Conservation (phyloP, 2,329 filamentous ascomycete species). For the Exophiala viscosa region DNA sequence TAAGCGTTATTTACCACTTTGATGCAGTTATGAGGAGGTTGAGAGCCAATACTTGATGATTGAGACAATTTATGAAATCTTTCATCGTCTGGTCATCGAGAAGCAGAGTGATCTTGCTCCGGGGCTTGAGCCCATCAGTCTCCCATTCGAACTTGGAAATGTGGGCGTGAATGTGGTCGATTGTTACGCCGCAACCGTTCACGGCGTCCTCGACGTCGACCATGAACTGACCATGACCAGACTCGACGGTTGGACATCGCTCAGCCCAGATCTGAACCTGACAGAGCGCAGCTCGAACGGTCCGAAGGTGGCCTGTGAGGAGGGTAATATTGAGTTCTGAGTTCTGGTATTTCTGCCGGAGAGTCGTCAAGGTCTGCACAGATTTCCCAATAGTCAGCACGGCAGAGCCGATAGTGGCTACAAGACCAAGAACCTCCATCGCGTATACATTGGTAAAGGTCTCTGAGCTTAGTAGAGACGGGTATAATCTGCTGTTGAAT, state of each 20-base stretch:
- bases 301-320: slow-evolving; percentile 23
- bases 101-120: slow-evolving; percentile 20
- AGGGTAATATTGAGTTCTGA: slow-evolving; percentile 23
- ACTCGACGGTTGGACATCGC: slow-evolving; percentile 7
- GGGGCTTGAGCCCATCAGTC: slow-evolving; percentile 2
- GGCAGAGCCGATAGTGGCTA: slow-evolving; percentile 20
- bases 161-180: slow-evolving; percentile 23
- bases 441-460: no score
- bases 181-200: slow-evolving; percentile 20
- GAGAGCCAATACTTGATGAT: slow-evolving; percentile 24
- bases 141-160: slow-evolving; percentile 18
- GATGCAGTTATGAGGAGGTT: slow-evolving; percentile 25
- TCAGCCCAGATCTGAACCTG: slow-evolving; percentile 23
- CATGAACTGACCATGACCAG: slow-evolving; percentile 21
- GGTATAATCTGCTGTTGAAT: no score
- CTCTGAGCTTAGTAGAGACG: no score
- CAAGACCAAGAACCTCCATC: slow-evolving; percentile 14
- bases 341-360: slow-evolving; percentile 22
- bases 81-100: slow-evolving; percentile 20
- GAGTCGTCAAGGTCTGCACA: slow-evolving; percentile 15
- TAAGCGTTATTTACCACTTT: slow-evolving; percentile 19
- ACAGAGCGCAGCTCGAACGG: slow-evolving; percentile 23
- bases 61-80: slow-evolving; percentile 17
- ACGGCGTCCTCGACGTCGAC: slow-evolving; percentile 24
- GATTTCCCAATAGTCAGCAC: slow-evolving; percentile 22